Conservation (phyloP, 2,329 filamentous ascomycete genomes). For the Colletotrichum liaoningense region DNA sequence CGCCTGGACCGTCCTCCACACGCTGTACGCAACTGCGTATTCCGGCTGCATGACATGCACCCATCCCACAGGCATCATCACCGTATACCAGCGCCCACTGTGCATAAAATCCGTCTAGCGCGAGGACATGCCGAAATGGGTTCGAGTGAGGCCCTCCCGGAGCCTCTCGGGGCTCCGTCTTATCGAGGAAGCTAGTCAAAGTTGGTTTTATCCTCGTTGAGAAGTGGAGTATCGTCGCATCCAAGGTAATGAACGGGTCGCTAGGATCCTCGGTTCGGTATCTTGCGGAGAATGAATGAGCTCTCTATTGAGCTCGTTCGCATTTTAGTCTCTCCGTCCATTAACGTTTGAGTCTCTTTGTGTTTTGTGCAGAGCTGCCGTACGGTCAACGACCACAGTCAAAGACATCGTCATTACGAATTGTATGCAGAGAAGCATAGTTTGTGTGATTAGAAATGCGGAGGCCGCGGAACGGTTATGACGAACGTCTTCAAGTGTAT, state of each 20-base stretch:
- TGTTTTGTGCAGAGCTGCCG: neutral
- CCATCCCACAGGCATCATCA: neutral
- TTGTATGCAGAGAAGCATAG: neutral
- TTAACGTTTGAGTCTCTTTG: neutral
- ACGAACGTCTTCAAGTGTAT: neutral
- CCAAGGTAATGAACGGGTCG: slow-evolving; percentile 2
- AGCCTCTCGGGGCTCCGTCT: slow-evolving; percentile 25
- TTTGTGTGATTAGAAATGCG: neutral
- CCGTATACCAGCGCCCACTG: neutral
- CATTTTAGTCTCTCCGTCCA: neutral
- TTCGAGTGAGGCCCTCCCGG: slow-evolving; percentile 27
- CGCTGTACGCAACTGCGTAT: slow-evolving; percentile 2
- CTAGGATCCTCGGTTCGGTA: neutral
- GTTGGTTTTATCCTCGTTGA: neutral
- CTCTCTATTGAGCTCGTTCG: neutral
- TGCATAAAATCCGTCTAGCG: slow-evolving; percentile 11
- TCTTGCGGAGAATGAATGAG: neutral
- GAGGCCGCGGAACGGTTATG: no score
- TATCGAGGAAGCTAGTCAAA: slow-evolving; percentile 16
- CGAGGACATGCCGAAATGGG: slow-evolving; percentile 31
- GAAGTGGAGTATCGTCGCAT: neutral
- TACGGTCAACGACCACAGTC: no score
- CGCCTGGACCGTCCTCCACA: neutral
- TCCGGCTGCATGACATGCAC: slow-evolving; percentile 17
- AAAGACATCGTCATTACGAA: neutral